Percentiles rank a stretch among this genome's conserved stretches.
These are phyloP conservation scores for Entomortierella chlamydospora DNA, from an alignment of 192 early-diverging fungal species.

Conservation along the genomic window DNA sequence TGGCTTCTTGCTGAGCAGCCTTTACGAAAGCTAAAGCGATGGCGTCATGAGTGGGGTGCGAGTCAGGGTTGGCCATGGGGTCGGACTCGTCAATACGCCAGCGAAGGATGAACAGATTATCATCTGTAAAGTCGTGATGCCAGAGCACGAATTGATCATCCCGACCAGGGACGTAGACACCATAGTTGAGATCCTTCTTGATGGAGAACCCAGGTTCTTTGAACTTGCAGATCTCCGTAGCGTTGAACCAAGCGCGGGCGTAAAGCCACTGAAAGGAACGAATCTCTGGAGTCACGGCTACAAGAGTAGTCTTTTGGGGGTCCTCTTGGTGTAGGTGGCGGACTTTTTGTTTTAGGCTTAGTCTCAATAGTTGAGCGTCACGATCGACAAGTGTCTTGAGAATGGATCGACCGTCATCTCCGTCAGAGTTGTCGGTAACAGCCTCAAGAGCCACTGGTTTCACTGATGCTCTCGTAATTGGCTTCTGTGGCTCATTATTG, in stretches of 20 bases:
- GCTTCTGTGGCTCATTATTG: no score
- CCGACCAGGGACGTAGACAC: conserved; percentile 11
- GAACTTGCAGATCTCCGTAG: conserved; percentile 3
- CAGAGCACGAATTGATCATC: conserved; percentile 35
- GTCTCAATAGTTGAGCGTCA: conserved; percentile 24
- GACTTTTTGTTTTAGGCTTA: background rate
- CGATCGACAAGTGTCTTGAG: background rate
- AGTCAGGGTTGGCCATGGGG: background rate
- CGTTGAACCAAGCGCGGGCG: conserved; percentile 36
- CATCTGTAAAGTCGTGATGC: conserved; percentile 49
- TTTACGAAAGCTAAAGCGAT: conserved; percentile 18
- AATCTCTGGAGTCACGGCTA: conserved; percentile 30
- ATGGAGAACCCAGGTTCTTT: background rate
- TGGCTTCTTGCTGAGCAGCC: conserved; percentile 37
- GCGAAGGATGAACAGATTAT: conserved; percentile 40
- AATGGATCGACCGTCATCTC: background rate
- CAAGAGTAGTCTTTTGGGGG: conserved; percentile 8
- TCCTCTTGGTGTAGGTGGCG: background rate
- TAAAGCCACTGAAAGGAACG: conserved; percentile 34
- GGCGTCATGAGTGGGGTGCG: background rate
- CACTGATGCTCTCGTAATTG: no score
- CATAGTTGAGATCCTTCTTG: conserved; percentile 17
- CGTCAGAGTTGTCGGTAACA: background rate
- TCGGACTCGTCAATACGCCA: conserved; percentile 35
- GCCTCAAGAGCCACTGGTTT: conserved; percentile 1